Base-by-base conservation (phyloP, 257 asterid genomes). In the Oldenlandia corymbosa region DNA sequence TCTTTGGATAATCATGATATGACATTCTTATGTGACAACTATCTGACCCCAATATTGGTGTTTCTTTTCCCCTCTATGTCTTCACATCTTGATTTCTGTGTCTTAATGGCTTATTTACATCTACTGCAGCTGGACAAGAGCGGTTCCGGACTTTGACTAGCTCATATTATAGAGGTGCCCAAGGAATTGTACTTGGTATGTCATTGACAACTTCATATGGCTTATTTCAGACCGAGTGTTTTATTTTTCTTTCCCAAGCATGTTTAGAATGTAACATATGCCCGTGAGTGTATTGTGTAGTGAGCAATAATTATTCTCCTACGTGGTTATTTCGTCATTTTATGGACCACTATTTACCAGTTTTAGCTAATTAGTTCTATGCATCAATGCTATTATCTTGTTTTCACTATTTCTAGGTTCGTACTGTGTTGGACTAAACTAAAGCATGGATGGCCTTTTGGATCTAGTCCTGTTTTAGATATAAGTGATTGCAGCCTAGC, bases 61-160 rank as follows among this genome's bases (percentile, higher is more conserved):
- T 63, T n/a, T 30, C 0, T 18, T 56, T 60, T 1, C 9, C 9
- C 30, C 43, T n/a, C n/a, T 31, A 9, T 58, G n/a, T 30, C 28
- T 66, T n/a, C 11, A 21, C 8, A 28, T 58, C 41, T 10, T 58
- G 54, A 62, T 59, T 42, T 39, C 34, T 48, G 30, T 64, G 31
- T 14, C 21, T 43, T 68, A 23, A 67, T 58, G 51, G 16, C 46
- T 66, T 51, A n/a, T n/a, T 53, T 50, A 27, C 62, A 20, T 67
- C 56, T 67, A 57, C 51, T 78, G 75, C 92, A 85, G 95, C 97
- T 75, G 97, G 97, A 73, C 97, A 85, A 74, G 97, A 90, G 77
- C 85, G 90, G 79, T 90, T 90, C 82, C 82, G 95, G 81, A 87
- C 83, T 46, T 68, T 81, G 60, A 81, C 82, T 13, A 81, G 82